Percentiles rank a stretch among this genome's conserved stretches.
phyloP scores from a whole-genome alignment of 2,329 filamentous ascomycete species.

The Penicillium janthinellum region DNA sequence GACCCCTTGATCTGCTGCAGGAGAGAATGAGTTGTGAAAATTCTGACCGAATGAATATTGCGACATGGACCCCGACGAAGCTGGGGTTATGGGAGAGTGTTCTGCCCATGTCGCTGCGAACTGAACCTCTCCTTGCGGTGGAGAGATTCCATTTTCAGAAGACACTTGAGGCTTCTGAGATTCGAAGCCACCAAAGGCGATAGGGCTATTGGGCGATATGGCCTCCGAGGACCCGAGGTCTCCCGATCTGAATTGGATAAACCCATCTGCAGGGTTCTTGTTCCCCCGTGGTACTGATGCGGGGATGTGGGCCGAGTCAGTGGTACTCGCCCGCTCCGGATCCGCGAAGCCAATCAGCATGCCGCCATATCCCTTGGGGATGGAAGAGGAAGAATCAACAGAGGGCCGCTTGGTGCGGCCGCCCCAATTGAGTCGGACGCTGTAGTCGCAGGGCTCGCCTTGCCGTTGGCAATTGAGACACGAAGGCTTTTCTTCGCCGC shows the following conservation, averaged over 20 bases:
- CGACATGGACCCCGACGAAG: constrained; percentile 20
- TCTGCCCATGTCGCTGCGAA: constrained; percentile 27
- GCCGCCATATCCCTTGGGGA: constrained; percentile 29
- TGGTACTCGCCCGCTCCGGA: constrained; percentile 10
- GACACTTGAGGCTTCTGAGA: constrained; percentile 15
- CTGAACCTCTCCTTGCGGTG: constrained; percentile 16
- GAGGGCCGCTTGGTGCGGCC: constrained; percentile 64
- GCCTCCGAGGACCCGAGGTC: constrained; percentile 18
- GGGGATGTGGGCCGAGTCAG: constrained; percentile 13
- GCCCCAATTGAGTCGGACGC: constrained; percentile 78
- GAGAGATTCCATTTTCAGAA: constrained; percentile 15
- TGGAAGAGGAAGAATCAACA: constrained; percentile 38
- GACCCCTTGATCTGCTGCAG: constrained; percentile 28
- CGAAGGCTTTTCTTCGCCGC: constrained; percentile 71
- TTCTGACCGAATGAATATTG: constrained; percentile 20
- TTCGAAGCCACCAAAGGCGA: constrained; percentile 17
- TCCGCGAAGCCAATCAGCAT: constrained; percentile 21
- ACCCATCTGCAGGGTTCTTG: constrained; percentile 16
- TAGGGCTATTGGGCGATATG: constrained; percentile 21
- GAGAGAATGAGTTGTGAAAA: constrained; percentile 25
- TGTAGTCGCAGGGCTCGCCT: constrained; percentile 76
- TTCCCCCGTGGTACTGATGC: constrained; percentile 9
- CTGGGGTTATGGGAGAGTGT: constrained; percentile 19
- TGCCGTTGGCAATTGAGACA: constrained; percentile 74
- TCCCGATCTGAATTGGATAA: constrained; percentile 11